Conservation (phyloP, 305 asterid genomes). For the Nicotiana rustica region DNA sequence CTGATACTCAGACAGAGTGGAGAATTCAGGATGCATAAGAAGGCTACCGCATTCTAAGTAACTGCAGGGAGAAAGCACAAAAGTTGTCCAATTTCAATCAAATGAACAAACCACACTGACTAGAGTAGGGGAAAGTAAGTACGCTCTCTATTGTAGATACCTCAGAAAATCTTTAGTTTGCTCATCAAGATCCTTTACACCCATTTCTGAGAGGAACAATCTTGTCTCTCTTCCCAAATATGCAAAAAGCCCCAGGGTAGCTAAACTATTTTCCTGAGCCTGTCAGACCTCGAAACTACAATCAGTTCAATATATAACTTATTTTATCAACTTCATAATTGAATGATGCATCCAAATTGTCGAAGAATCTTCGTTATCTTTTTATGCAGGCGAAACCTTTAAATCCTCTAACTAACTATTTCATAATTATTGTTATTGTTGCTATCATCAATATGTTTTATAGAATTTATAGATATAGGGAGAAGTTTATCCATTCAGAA, state of each 20-base stretch:
- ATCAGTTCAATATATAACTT: constrained; percentile 31
- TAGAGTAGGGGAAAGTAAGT: constrained; percentile 11
- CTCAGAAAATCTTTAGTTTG: constrained; percentile 68
- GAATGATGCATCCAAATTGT: constrained; percentile 18
- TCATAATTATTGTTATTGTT: not conserved
- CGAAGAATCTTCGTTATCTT: not conserved
- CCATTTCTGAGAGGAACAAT: constrained; percentile 64
- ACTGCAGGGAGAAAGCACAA: constrained; percentile 49
- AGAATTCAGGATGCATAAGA: constrained; percentile 68
- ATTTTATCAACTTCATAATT: not conserved
- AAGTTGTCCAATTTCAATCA: constrained; percentile 12
- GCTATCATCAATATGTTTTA: not conserved
- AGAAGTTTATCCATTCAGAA: not conserved
- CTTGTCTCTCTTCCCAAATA: constrained; percentile 85
- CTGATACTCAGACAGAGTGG: constrained; percentile 69
- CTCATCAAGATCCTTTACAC: constrained; percentile 68
- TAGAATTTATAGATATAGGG: not conserved
- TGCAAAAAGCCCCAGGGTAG: constrained; percentile 73
- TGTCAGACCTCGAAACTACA: constrained; percentile 39
- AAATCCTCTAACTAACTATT: not conserved
- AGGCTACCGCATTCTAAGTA: constrained; percentile 83
- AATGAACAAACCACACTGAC: constrained; percentile 25
- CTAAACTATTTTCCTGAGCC: constrained; percentile 68
- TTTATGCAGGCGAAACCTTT: not conserved
- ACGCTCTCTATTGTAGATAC: constrained; percentile 43